Percentiles rank a stretch among this genome's conserved stretches.
phyloP scores from a whole-genome alignment of 179 eudicot species.

The Camellia oleifera region DNA sequence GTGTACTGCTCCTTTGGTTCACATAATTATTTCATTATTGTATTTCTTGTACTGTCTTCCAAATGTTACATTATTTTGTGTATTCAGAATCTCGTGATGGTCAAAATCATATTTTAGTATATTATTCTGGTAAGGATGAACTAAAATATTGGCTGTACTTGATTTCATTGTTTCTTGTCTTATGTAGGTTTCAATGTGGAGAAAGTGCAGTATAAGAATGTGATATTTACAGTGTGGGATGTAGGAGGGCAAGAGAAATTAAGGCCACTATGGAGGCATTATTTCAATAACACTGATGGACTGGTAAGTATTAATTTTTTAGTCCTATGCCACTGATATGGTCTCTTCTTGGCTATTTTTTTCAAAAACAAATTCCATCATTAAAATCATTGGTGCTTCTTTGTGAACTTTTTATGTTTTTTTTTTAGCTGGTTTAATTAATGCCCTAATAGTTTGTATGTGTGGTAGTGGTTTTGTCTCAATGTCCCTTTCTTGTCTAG shows the following conservation, averaged over 20 bases:
- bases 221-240: conserved; percentile 98
- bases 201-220: conserved; percentile 99
- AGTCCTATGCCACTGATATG: conserved; percentile 1
- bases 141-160: not conserved
- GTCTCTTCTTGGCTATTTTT: not conserved
- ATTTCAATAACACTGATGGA: conserved; percentile 97
- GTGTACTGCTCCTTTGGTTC: not conserved
- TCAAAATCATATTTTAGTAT: not conserved
- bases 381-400: not conserved
- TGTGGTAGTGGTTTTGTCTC: not conserved
- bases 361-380: not conserved
- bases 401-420: not conserved
- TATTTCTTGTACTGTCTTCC: not conserved
- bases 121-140: not conserved
- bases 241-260: conserved; percentile 99
- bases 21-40: not conserved
- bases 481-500: not conserved
- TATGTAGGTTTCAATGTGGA: conserved; percentile 94
- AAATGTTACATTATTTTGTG: not conserved
- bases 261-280: conserved; percentile 99
- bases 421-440: not conserved
- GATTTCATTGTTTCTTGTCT: not conserved
- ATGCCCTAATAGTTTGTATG: not conserved
- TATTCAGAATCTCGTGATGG: not conserved
- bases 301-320: conserved; percentile 49